Evolutionary conservation across 192 early-diverging fungal genomes (phyloP).

Genomic region (Polychytrium aggregatum): DNA sequence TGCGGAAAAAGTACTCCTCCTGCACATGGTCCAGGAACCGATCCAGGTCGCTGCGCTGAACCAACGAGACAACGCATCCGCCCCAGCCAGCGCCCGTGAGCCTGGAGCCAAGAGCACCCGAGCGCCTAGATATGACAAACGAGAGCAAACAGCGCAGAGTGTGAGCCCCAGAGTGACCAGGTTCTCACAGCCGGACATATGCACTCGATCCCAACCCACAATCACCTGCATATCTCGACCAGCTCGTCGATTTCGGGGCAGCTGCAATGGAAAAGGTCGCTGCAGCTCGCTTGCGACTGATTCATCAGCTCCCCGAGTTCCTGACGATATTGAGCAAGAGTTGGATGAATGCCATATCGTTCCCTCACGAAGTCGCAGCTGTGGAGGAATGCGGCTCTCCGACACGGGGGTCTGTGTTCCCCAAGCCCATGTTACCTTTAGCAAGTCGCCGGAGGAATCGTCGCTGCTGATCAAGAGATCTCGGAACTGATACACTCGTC

Average conservation of each 20-base stretch:
- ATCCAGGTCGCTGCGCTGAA: slow-evolving; percentile 46
- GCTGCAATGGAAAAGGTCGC: slow-evolving; percentile 70
- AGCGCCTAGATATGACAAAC: neutral
- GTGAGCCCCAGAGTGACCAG: slow-evolving; percentile 6
- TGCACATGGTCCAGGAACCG: slow-evolving; percentile 51
- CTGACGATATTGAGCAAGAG: too few species aligned
- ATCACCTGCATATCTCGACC: slow-evolving; percentile 17
- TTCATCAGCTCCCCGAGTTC: slow-evolving; percentile 82
- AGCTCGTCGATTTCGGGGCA: slow-evolving; percentile 78
- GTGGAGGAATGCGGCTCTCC: too few species aligned
- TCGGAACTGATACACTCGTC: slow-evolving; percentile 64
- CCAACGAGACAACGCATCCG: slow-evolving; percentile 74
- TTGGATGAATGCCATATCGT: too few species aligned
- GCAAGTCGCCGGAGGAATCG: slow-evolving; percentile 10
- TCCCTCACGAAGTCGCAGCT: too few species aligned
- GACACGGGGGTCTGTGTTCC: too few species aligned
- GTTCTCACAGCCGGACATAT: slow-evolving; percentile 3
- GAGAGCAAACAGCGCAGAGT: neutral
- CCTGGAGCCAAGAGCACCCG: slow-evolving; percentile 71
- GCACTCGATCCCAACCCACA: too few species aligned
- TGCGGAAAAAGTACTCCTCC: slow-evolving; percentile 44
- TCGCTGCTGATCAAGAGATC: slow-evolving; percentile 37
- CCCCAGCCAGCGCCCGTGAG: slow-evolving; percentile 94
- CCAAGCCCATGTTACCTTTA: slow-evolving; percentile 5
- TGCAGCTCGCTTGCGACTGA: slow-evolving; percentile 72